A percentile compares a stretch with the other conserved stretches of the same genome.
phyloP scores from a whole-genome alignment of 225 moss, liverwort and hornwort species.

The Sphagnum contortum region DNA sequence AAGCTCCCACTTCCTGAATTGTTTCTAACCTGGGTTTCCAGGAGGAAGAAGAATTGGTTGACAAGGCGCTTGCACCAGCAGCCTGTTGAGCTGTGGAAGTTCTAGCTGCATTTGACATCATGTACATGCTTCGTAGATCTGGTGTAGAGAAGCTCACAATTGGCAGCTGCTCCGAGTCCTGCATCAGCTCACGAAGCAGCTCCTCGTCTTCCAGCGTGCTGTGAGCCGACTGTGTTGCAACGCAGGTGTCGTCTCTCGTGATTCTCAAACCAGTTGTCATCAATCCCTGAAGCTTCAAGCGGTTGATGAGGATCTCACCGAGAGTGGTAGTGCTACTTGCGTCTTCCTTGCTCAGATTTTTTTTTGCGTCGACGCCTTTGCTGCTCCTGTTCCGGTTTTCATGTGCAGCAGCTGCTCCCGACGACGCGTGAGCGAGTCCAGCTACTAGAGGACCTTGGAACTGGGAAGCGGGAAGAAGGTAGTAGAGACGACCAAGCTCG shows the following conservation, averaged over 20 bases:
- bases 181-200: not conserved
- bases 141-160: constrained; percentile 16
- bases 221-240: not conserved
- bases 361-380: too few species aligned
- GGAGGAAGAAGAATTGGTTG: constrained; percentile 7
- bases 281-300: too few species aligned
- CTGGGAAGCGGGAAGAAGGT: constrained; percentile 17
- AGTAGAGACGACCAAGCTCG: constrained; percentile 21
- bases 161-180: not conserved
- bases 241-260: constrained; percentile 15
- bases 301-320: too few species aligned
- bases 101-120: not conserved
- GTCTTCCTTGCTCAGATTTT: too few species aligned
- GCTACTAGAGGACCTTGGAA: constrained; percentile 12
- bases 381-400: too few species aligned
- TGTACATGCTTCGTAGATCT: constrained; percentile 16
- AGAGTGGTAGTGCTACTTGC: too few species aligned
- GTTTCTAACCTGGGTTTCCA: constrained; percentile 30
- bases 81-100: too few species aligned
- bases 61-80: not conserved
- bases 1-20: constrained; percentile 19
- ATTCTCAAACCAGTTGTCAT: not conserved
- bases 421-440: too few species aligned
- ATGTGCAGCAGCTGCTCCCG: too few species aligned
- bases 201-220: constrained; percentile 1